Base-by-base conservation (phyloP, 2,329 filamentous ascomycete species). In the Trichoderma sp. region DNA sequence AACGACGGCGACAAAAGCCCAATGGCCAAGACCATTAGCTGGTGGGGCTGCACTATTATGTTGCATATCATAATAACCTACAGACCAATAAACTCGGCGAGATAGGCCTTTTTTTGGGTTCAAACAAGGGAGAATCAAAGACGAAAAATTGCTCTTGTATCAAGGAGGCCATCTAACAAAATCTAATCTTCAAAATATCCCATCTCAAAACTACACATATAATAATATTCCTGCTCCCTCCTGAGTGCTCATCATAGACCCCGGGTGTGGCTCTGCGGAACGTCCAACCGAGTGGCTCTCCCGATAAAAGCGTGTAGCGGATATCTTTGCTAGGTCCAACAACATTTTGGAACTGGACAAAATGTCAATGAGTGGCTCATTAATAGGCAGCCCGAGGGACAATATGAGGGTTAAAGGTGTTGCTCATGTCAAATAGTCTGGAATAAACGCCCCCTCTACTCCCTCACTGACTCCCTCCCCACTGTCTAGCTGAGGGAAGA, bases 21-120 rank as follows among this genome's bases (percentile, higher is more conserved):
- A 29, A 37, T 64, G 48, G 60, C 60, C 34, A 53, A 53, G 45
- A 32, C 60, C 19, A 29, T 54, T 54, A 27, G 60, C 45, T 64
- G 45, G 60, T 54, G 61, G 61, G 61, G 48, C 61, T 8, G 13
- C 10, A 13, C 34, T 15, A 32, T 15, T n/a, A n/a, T n/a, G n/a
- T 5, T 12, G 27, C 35, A 27, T n/a, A 22, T 58, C 54, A 42
- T 58, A n/a, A 35, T 63, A 63, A 37, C 63, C 53, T 45, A 25
- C 13, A 65, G 22, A n/a, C n/a, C 50, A 56, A 17, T 34, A 10
- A 34, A 15, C 7, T 57, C 2, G 10, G 0, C 6, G 0, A 12
- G 19, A n/a, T 12, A 19, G 0, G 13, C 52, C 1, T 29, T 29
- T n/a, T 10, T 29, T 29, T 27, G 13, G 25, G 29, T 17, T 52